phyloP scores from a whole-genome alignment of 768 basidiomycete genomes.

The Mycena maculata region DNA sequence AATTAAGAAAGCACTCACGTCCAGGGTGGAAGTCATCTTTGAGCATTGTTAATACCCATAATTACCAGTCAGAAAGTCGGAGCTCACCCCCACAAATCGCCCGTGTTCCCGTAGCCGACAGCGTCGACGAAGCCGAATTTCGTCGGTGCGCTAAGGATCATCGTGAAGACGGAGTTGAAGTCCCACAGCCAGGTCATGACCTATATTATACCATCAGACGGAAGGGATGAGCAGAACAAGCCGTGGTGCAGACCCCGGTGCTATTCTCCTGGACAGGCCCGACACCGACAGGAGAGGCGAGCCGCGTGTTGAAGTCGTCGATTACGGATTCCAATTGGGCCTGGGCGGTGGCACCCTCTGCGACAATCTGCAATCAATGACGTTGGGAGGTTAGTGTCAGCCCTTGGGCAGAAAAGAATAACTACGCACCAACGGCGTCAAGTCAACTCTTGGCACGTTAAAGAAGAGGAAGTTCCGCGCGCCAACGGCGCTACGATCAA shows the following conservation, averaged over 20 bases:
- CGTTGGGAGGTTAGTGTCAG: not conserved
- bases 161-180: constrained; percentile 60
- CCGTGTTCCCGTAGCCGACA: constrained; percentile 51
- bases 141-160: constrained; percentile 59
- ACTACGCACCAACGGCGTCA: constrained; percentile 53
- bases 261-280: constrained; percentile 55
- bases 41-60: not conserved
- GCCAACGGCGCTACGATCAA: constrained; percentile 55
- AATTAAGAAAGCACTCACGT: not conserved
- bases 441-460: constrained; percentile 54
- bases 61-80: not conserved
- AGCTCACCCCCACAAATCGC: constrained; percentile 67
- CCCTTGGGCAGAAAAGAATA: not conserved
- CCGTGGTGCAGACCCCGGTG: constrained; percentile 52
- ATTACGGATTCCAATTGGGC: constrained; percentile 61
- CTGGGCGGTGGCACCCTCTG: constrained; percentile 52
- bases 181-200: constrained; percentile 64
- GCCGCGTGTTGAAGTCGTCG: constrained; percentile 61
- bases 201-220: constrained; percentile 40
- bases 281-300: constrained; percentile 54
- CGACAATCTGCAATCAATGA: constrained; percentile 54
- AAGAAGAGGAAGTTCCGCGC: constrained; percentile 67
- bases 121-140: constrained; percentile 66
- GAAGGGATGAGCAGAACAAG: not conserved
- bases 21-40: constrained; percentile 56